Percentiles rank a stretch among this genome's conserved stretches.
phyloP scores from a whole-genome alignment of 2,329 filamentous ascomycete species.

The Trichoderma koningiopsis region DNA sequence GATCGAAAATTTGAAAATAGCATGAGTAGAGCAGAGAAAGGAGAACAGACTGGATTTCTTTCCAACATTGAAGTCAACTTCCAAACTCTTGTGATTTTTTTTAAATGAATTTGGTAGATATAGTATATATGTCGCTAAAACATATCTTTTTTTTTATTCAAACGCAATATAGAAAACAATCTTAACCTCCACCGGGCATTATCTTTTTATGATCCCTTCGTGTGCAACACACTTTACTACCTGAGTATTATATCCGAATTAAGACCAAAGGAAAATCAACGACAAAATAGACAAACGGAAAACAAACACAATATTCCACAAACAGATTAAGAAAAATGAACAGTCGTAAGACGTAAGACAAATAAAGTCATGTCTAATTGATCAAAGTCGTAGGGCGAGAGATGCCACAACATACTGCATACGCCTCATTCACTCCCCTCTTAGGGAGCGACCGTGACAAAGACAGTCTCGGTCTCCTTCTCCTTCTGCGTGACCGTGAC shows the following conservation, averaged over 20 bases:
- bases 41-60: constrained; percentile 1
- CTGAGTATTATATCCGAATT: constrained; percentile 3
- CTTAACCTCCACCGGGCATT: neutral
- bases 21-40: constrained; percentile 2
- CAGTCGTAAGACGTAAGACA: neutral
- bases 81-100: neutral
- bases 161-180: neutral
- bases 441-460: constrained; percentile 32
- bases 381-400: neutral
- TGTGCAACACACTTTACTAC: neutral
- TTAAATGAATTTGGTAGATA: neutral
- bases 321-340: neutral
- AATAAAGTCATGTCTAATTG: neutral
- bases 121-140: neutral
- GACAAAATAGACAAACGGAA: neutral
- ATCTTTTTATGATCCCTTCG: neutral
- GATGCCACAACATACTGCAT: neutral
- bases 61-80: neutral
- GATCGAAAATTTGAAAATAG: constrained; percentile 4
- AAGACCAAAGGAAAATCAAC: neutral
- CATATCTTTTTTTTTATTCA: neutral
- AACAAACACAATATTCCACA: neutral
- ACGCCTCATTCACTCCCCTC: neutral
- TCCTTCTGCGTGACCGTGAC: constrained; percentile 42
- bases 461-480: constrained; percentile 36